Percentiles rank a stretch among this genome's conserved stretches.
Evolutionary conservation across 805 yeast genomes (phyloP).

Genomic region (Candida takata): DNA sequence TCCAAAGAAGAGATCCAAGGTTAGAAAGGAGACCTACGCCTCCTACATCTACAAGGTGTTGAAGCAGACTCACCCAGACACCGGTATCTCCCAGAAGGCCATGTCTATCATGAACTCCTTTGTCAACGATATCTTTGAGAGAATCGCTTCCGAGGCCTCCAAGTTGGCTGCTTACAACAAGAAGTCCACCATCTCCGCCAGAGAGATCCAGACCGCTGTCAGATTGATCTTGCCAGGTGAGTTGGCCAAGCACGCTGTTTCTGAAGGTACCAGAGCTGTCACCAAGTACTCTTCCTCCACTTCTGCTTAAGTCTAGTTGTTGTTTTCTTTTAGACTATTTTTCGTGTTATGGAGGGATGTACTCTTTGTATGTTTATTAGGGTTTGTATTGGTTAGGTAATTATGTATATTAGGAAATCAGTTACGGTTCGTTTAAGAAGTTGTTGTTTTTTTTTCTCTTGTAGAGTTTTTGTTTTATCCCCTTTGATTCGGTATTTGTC

Average conservation of each 20-base stretch:
- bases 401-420: slow-evolving; percentile 26
- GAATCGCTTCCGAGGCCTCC: slow-evolving; percentile 97
- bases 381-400: slow-evolving; percentile 25
- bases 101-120: slow-evolving; percentile 99
- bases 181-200: slow-evolving; percentile 95
- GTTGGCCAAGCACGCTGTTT: slow-evolving; percentile 96
- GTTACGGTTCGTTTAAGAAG: slow-evolving; percentile 19
- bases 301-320: slow-evolving; percentile 33
- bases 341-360: slow-evolving; percentile 1
- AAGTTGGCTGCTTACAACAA: slow-evolving; percentile 99
- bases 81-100: slow-evolving; percentile 98
- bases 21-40: slow-evolving; percentile 97
- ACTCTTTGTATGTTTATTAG: slow-evolving; percentile 19
- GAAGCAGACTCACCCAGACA: slow-evolving; percentile 98
- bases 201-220: slow-evolving; percentile 98
- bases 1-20: slow-evolving; percentile 88
- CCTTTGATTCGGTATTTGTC: too few species aligned
- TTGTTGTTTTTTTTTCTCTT: too few species aligned
- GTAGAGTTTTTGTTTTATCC: too few species aligned
- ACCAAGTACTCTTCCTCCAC: slow-evolving; percentile 84
- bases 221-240: slow-evolving; percentile 98
- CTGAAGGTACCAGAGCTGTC: slow-evolving; percentile 99
- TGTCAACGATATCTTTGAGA: slow-evolving; percentile 96
- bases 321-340: too few species aligned
- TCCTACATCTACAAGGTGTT: slow-evolving; percentile 97